Base-by-base conservation (phyloP, 495 filamentous ascomycete genomes). In the Xylaria castorea region DNA sequence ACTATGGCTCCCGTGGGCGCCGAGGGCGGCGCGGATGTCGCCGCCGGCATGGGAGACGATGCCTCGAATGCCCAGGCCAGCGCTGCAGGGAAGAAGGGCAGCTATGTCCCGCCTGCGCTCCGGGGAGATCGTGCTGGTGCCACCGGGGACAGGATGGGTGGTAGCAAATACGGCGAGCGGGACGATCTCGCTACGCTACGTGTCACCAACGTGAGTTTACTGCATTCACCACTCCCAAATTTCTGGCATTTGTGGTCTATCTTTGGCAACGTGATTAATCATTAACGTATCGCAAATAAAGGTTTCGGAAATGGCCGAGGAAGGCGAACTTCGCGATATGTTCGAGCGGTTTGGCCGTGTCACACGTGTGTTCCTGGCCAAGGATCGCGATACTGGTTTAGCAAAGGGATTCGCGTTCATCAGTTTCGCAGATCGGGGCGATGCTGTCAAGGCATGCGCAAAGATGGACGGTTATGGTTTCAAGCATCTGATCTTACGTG, bases 381-480 rank as follows among this genome's bases (percentile, higher is more conserved):
- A 97, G 86, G 97, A 99, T 83, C 87, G 96, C 80, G 97, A 98
- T 62, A 98, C 97, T 44, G 92, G 93, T 69, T 80, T 94, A 75
- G 96, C 97, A 66, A 99, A 99, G 89, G 96, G 96, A 57, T 99
- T 98, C 78, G 96, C 96, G 22, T 99, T 99, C 81, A 97, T 99
- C 85, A 97, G 93, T 81, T 99, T 94, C 82, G 91, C 90, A 63
- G 96, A 98, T 74, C 88, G 95, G 75, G 81, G 84, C 71, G 97
- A 99, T 83, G 96, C 96, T 68, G 90, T 92, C 70, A 92, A 90
- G 83, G 96, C 96, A 9, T 97, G 95, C 84, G 91, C 92, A 84
- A 98, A 97, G 87, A 93, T 99, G 92, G 96, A 99, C 85, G 97
- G 97, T 75, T 97, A 92, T 83, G 94, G 94, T 79, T 97, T 94